Percentiles rank a stretch among this genome's conserved stretches.
Evolutionary conservation across 2,329 filamentous ascomycete species (phyloP).

Genomic region (Aspergillus nomiae): DNA sequence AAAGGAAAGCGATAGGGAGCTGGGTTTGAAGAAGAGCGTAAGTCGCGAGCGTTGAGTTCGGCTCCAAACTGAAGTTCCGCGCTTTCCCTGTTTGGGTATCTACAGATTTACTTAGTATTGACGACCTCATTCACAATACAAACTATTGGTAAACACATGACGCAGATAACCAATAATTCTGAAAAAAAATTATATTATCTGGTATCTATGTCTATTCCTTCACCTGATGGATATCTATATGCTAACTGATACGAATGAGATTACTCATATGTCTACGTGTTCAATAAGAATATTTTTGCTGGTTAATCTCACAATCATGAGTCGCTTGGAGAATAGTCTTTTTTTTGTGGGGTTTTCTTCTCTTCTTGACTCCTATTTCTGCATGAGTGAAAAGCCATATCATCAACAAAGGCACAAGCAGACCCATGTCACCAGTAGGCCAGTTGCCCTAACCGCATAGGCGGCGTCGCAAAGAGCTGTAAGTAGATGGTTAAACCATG

Average conservation of each 20-base stretch:
- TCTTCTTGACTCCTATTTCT: slow-evolving; percentile 1
- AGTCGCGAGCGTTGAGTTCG: slow-evolving; percentile 11
- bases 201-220: slow-evolving; percentile 9
- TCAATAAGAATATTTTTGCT: not conserved
- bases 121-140: not conserved
- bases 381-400: not conserved
- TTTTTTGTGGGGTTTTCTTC: slow-evolving; percentile 2
- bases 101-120: slow-evolving; percentile 1
- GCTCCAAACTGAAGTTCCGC: slow-evolving; percentile 13
- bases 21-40: slow-evolving; percentile 9
- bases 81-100: slow-evolving; percentile 26
- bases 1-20: not conserved
- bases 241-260: not conserved
- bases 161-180: not conserved
- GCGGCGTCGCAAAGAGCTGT: not conserved
- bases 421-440: not conserved
- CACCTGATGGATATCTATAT: not conserved
- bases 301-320: not conserved
- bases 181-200: slow-evolving; percentile 3
- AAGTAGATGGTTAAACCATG: slow-evolving; percentile 11
- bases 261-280: slow-evolving; percentile 3
- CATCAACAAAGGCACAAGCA: not conserved
- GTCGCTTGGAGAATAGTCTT: slow-evolving; percentile 5
- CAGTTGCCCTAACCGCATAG: not conserved
- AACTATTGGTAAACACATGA: not conserved